Base-by-base conservation (phyloP, 2,329 filamentous ascomycete species). In the Lizonia empirigonia region DNA sequence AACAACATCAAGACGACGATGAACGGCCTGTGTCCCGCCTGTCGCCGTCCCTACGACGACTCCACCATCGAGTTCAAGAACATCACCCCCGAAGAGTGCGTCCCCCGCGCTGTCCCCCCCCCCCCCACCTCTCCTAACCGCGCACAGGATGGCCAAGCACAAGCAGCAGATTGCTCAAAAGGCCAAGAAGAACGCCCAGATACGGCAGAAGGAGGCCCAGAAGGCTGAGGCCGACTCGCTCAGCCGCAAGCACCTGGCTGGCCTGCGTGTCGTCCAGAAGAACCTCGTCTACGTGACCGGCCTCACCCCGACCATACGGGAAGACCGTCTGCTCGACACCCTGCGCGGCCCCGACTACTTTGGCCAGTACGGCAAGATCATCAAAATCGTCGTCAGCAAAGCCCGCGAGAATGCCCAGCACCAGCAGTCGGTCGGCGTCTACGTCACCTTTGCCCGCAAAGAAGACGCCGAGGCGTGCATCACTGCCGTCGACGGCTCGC, bases 1-100 rank as follows among this genome's bases (percentile, higher is more conserved):
- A 97, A 99, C 77, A 99, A 97, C 74, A 95, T 99, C 74, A 96
- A 95, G 77, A 96, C 89, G 65, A 97, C 97, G 67, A 91, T 96
- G 83, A 97, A 97, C 71, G 92, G 93, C 27, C 83, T 97, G 50
- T 99, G 94, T 74, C 94, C 94, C n/a, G 96, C 96, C 62, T 99
- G 94, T 74, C 86, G 94, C 76, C 84, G 94, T 72, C 88, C 91
- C 5, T 99, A 99, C 74, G 91, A 97, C 73, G 95, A 99, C 64
- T 93, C 93, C 73, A 95, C 91, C 23, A 97, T 99, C 72, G 86
- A 97, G 75, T 99, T 91, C 84, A 96, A 96, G 76, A 88, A 94
- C 49, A 90, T 96, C 53, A 96, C 93, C 47, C 85, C 85, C 54
- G 95, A 99, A 82, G 94, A 99, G 90, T 96, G 85, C 67, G 88